Evolutionary conservation across 148 eudicot species (phyloP).

Genomic region (Rhododendron ovatum): DNA sequence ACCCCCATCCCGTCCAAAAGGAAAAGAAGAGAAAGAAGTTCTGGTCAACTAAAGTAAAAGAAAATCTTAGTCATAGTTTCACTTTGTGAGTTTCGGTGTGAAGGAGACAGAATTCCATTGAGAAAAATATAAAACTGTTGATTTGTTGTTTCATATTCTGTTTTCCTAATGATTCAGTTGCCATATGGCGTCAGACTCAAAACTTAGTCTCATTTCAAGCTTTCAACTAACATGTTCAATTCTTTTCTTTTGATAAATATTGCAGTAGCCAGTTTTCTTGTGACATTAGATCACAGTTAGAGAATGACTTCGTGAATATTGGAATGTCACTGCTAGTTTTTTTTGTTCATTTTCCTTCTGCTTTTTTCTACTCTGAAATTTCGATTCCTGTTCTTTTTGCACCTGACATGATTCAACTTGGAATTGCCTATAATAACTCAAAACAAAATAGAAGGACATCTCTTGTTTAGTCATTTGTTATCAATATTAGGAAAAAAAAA

Average conservation of each 20-base stretch:
- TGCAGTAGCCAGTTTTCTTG: conserved; percentile 81
- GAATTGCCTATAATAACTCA: no score
- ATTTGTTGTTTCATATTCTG: not conserved
- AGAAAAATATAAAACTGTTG: not conserved
- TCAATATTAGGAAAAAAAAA: no score
- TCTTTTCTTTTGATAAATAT: conserved; percentile 3
- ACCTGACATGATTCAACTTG: no score
- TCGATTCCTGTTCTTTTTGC: no score
- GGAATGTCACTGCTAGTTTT: not conserved
- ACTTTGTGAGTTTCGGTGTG: not conserved
- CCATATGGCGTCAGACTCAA: not conserved
- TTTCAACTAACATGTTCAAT: not conserved
- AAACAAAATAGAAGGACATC: no score
- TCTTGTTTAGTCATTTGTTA: no score
- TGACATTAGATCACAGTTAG: conserved; percentile 68
- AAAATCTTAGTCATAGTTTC: not conserved
- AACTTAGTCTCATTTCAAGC: not conserved
- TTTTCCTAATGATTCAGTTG: not conserved
- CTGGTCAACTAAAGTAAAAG: not conserved
- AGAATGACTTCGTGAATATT: conserved; percentile 66
- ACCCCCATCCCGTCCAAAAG: no score
- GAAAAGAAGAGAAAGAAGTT: not conserved
- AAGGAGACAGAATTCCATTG: not conserved
- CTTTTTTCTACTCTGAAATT: no score
- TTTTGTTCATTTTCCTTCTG: no score